Conservation (phyloP, 2,329 filamentous ascomycete species). For the Alternaria sp. region DNA sequence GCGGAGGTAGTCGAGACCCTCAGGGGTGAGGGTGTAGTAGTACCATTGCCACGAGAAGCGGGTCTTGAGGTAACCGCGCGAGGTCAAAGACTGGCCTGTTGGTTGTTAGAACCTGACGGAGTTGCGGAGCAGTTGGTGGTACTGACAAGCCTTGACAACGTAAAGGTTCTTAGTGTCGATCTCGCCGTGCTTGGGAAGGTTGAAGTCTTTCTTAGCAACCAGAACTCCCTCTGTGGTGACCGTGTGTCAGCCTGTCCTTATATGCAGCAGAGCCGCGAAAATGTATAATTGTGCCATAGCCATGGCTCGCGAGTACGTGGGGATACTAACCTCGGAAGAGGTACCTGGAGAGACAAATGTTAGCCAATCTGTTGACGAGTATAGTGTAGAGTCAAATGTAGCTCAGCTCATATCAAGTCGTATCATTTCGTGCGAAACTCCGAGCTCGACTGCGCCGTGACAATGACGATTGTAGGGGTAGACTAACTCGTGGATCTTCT, state of each 20-base stretch:
- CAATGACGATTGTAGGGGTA: constrained; percentile 28
- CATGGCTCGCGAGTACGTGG: constrained; percentile 41
- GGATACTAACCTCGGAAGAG: constrained; percentile 55
- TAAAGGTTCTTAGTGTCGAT: constrained; percentile 99
- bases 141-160: constrained; percentile 90
- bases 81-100: constrained; percentile 86
- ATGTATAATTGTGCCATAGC: constrained; percentile 49
- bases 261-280: constrained; percentile 46
- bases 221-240: constrained; percentile 74
- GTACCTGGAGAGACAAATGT: constrained; percentile 41
- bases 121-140: neutral
- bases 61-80: constrained; percentile 98
- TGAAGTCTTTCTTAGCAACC: constrained; percentile 99
- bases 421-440: constrained; percentile 40
- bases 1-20: constrained; percentile 99
- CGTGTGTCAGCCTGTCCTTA: constrained; percentile 55
- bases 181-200: constrained; percentile 95
- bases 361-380: constrained; percentile 31
- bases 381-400: constrained; percentile 16
- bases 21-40: constrained; percentile 99
- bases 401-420: constrained; percentile 40
- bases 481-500: constrained; percentile 99
- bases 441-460: constrained; percentile 34
- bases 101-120: constrained; percentile 20
- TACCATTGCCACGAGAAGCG: constrained; percentile 82